Percentiles rank a stretch among this genome's conserved stretches.
These are phyloP conservation scores for Arabidopsis thaliana DNA, from an alignment of 345 rosid species.

Conservation along the genomic window DNA sequence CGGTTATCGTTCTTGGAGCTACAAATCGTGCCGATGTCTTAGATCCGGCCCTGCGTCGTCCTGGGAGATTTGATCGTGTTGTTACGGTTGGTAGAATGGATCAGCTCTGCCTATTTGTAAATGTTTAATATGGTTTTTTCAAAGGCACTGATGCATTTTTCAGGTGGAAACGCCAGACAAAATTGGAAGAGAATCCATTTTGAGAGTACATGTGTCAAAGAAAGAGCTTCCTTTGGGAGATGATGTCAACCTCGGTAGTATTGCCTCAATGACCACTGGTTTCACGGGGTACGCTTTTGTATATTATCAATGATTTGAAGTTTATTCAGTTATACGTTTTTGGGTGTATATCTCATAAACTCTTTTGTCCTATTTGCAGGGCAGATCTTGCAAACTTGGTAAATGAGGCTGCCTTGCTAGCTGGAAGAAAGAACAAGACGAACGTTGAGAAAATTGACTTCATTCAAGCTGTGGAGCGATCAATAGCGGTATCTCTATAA, in stretches of 20 bases:
- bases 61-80: constrained; percentile 98
- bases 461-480: constrained; percentile 93
- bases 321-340: background rate
- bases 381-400: constrained; percentile 98
- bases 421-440: constrained; percentile 82
- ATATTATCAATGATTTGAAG: background rate
- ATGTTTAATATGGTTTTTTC: constrained; percentile 1
- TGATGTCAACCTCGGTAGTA: constrained; percentile 71
- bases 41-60: constrained; percentile 94
- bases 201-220: constrained; percentile 78
- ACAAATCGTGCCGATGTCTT: constrained; percentile 97
- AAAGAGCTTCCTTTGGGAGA: constrained; percentile 84
- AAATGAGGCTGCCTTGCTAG: constrained; percentile 97
- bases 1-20: constrained; percentile 97
- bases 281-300: constrained; percentile 76
- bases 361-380: constrained; percentile 51
- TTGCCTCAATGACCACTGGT: constrained; percentile 98
- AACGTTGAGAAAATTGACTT: constrained; percentile 85
- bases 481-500: constrained; percentile 74
- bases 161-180: constrained; percentile 97
- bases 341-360: background rate
- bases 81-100: constrained; percentile 67
- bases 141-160: constrained; percentile 12
- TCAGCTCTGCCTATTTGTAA: constrained; percentile 28
- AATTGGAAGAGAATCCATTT: constrained; percentile 89